Conservation (phyloP, 1,139 yeast genomes). For the Taphrina pruni region DNA sequence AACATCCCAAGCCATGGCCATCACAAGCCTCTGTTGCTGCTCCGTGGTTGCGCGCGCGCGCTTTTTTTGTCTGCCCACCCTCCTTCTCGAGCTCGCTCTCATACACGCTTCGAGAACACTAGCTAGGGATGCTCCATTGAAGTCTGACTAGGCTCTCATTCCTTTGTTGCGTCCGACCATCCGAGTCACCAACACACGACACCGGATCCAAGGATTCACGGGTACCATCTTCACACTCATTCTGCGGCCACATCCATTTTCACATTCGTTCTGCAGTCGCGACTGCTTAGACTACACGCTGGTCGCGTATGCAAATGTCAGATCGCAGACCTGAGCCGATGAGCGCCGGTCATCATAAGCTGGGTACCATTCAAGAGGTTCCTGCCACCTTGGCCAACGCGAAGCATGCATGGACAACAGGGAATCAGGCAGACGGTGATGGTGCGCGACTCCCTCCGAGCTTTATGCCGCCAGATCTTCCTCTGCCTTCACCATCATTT, state of each 20-base stretch:
- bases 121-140: no score
- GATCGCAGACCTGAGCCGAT: slow-evolving; percentile 6
- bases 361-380: not conserved
- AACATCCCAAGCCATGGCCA: not conserved
- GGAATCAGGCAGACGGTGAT: not conserved
- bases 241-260: not conserved
- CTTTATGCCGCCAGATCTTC: slow-evolving; percentile 36
- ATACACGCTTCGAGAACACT: not conserved
- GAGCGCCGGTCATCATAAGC: not conserved
- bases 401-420: not conserved
- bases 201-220: no score
- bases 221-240: no score
- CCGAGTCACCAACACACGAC: no score
- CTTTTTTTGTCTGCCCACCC: not conserved
- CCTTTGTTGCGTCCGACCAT: no score
- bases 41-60: no score
- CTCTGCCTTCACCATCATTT: slow-evolving; percentile 25
- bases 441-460: slow-evolving; percentile 29
- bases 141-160: no score
- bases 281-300: not conserved
- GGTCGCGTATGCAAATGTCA: slow-evolving; percentile 3
- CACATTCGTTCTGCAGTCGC: not conserved
- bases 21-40: slow-evolving; percentile 20
- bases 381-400: not conserved
- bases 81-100: not conserved